phyloP scores from a whole-genome alignment of 164 flowering plant species.

The Saururus chinensis region DNA sequence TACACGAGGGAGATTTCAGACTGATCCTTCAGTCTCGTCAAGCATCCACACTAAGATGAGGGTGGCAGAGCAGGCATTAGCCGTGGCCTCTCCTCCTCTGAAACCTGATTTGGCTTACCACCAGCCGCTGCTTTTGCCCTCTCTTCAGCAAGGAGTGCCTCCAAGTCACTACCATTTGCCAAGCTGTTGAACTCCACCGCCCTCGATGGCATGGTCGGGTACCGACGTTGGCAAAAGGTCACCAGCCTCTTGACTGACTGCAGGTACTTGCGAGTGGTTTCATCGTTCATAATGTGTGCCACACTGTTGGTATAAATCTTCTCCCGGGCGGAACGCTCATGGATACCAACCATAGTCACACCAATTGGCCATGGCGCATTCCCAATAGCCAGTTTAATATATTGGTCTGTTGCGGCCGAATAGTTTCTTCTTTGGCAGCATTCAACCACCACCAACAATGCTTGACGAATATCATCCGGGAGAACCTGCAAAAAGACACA shows the following conservation, averaged over 20 bases:
- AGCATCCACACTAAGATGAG: not conserved
- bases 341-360: slow-evolving; percentile 99
- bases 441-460: slow-evolving; percentile 60
- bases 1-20: too few relatives aligned
- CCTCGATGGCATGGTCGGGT: slow-evolving; percentile 91
- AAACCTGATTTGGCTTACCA: slow-evolving; percentile 2
- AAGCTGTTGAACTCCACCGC: slow-evolving; percentile 97
- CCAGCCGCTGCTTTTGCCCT: slow-evolving; percentile 8
- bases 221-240: slow-evolving; percentile 87
- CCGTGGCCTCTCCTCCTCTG: slow-evolving; percentile 1
- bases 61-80: slow-evolving; percentile 35
- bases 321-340: slow-evolving; percentile 99
- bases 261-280: slow-evolving; percentile 92
- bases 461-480: slow-evolving; percentile 81
- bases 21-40: too few relatives aligned
- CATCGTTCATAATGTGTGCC: slow-evolving; percentile 98
- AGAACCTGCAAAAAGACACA: slow-evolving; percentile 40
- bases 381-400: slow-evolving; percentile 90
- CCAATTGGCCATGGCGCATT: slow-evolving; percentile 99
- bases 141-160: slow-evolving; percentile 72
- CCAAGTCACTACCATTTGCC: slow-evolving; percentile 95
- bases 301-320: slow-evolving; percentile 97
- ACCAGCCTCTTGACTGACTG: slow-evolving; percentile 91
- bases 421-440: slow-evolving; percentile 87
- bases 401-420: slow-evolving; percentile 92